Conservation (phyloP, 2,329 filamentous ascomycete species). For the Fonsecaea nubica region DNA sequence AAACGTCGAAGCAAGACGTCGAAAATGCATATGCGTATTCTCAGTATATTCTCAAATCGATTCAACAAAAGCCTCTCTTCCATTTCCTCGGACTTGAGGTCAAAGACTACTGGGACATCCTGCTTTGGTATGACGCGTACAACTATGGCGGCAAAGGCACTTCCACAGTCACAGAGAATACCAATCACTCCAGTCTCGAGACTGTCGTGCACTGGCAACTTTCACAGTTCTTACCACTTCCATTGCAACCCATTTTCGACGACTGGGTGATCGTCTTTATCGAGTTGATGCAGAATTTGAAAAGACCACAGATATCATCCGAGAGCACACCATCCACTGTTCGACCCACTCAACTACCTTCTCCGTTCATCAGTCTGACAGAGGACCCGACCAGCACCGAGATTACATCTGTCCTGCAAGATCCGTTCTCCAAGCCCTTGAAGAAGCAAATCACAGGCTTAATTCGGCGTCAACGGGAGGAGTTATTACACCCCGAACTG, state of each 20-base stretch:
- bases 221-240: conserved; percentile 80
- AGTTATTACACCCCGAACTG: conserved; percentile 87
- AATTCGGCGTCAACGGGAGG: conserved; percentile 84
- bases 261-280: conserved; percentile 96
- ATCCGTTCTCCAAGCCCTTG: conserved; percentile 83
- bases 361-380: conserved; percentile 57
- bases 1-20: conserved; percentile 95
- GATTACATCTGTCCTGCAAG: conserved; percentile 72
- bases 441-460: conserved; percentile 85
- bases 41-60: conserved; percentile 96
- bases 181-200: conserved; percentile 79
- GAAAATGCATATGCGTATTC: conserved; percentile 96
- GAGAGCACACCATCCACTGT: conserved; percentile 64
- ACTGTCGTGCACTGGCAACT: conserved; percentile 99
- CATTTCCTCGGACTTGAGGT: conserved; percentile 97
- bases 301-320: conserved; percentile 68
- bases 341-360: conserved; percentile 65
- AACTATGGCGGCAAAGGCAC: conserved; percentile 97
- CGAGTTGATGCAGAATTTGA: conserved; percentile 87
- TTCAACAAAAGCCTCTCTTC: conserved; percentile 93
- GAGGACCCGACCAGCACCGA: conserved; percentile 66
- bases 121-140: conserved; percentile 98
- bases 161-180: conserved; percentile 72
- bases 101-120: conserved; percentile 99
- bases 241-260: conserved; percentile 83